phyloP scores from a whole-genome alignment of 345 rosid genomes.

The Cochlearia excelsa region DNA sequence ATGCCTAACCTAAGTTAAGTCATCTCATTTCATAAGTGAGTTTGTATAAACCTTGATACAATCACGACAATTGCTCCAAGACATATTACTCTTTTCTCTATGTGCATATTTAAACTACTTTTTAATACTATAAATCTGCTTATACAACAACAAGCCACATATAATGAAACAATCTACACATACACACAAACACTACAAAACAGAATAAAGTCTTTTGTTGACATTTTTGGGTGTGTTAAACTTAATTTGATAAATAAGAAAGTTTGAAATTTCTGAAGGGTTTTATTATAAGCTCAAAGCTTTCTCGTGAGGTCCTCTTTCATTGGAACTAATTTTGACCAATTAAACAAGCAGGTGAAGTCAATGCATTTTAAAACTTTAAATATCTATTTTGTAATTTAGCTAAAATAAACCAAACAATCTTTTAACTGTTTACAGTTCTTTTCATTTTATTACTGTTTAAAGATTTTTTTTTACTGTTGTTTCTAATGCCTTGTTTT shows the following conservation, averaged over 20 bases:
- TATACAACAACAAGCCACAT: not conserved
- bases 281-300: constrained; percentile 13
- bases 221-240: not conserved
- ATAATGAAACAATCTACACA: constrained; percentile 17
- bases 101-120: constrained; percentile 9
- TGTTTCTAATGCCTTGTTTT: constrained; percentile 18
- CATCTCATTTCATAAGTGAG: constrained; percentile 26
- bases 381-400: not conserved
- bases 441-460: constrained; percentile 3
- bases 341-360: constrained; percentile 1
- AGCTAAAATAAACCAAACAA: too few relatives aligned
- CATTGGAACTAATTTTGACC: constrained; percentile 1
- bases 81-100: constrained; percentile 31
- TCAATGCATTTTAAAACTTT: constrained; percentile 5
- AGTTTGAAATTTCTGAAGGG: constrained; percentile 4
- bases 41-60: constrained; percentile 35
- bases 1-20: constrained; percentile 22
- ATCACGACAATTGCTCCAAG: constrained; percentile 33
- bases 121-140: constrained; percentile 13
- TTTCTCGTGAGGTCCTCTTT: constrained; percentile 1
- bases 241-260: not conserved
- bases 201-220: constrained; percentile 21
- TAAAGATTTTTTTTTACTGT: constrained; percentile 6
- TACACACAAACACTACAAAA: constrained; percentile 29
- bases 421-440: not conserved